Evolutionary conservation across 2,329 filamentous ascomycete genomes (phyloP), one percentile per base, ranked within the genome.

Genomic region (Nothophoma quercina): DNA sequence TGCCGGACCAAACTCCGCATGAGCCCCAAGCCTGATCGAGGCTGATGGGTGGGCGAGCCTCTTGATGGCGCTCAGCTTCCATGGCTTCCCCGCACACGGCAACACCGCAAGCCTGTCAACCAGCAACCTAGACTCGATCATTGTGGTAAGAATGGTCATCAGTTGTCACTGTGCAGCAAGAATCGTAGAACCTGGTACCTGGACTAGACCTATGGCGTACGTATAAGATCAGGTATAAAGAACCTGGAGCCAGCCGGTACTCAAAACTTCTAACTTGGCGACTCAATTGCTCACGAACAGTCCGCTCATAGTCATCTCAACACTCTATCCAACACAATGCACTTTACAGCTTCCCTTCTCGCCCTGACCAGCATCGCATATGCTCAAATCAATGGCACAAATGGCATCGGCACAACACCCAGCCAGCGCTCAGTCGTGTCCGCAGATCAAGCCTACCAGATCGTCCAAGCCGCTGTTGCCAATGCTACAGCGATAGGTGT

Each of bases 401-500:
- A 66, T 33, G 59, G 58, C 41, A 57, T 67, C 41, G 65, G 63
- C 38, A 63, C 54, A 19, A 59, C 55, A 1, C 66, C 65, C 12
- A 26, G 45, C 1, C 45, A 63, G 21, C 63, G 65, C 29, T 56
- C 39, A 41, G 46, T 50, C 44, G 52, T 69, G 16, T 64, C 63
- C 1, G 58, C 63, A 15, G 33, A 59, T 1, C 67, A 70, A 59
- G 67, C 68, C 0, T 59, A 60, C 43, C 56, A 52, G 22, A 58
- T 68, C 46, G 59, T 71, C 22, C 25, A 40, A 5, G 56, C 58
- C 32, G 63, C 64, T 22, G 26, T 62, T 4, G 32, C 45, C 13
- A 68, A 70, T 39, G 67, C 68, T 2, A 67, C 59, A 1, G 52
- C 56, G 1, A 54, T 66, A 25, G 58, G 59, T 1, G 44, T 67